These are phyloP conservation scores for Musa beccarii DNA, from an alignment of 176 grass and related monocot species.

Conservation along the genomic window DNA sequence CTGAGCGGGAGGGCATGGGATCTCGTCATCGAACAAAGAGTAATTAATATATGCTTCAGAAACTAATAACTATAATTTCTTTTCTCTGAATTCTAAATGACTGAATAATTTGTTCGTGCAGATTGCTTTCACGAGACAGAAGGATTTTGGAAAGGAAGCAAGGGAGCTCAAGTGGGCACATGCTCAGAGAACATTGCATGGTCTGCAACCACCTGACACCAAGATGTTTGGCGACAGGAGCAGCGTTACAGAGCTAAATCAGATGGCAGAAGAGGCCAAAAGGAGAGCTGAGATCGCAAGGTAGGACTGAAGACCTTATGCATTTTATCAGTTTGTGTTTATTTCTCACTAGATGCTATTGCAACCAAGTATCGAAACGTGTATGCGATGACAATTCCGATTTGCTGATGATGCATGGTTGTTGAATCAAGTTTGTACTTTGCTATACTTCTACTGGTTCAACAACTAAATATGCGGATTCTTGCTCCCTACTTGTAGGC, in stretches of 20 bases:
- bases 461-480: not conserved
- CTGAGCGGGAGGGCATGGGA: slow-evolving; percentile 76
- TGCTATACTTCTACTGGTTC: too few relatives aligned
- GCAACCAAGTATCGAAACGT: too few relatives aligned
- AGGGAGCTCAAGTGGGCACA: slow-evolving; percentile 82
- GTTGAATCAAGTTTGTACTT: not conserved
- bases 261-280: slow-evolving; percentile 64
- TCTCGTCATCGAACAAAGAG: slow-evolving; percentile 77
- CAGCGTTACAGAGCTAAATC: slow-evolving; percentile 50
- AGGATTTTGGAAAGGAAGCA: slow-evolving; percentile 69
- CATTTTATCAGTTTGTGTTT: not conserved
- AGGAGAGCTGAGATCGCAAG: slow-evolving; percentile 79
- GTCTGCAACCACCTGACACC: slow-evolving; percentile 41
- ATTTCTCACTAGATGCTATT: too few relatives aligned
- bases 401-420: not conserved
- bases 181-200: slow-evolving; percentile 72
- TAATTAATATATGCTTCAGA: slow-evolving; percentile 21
- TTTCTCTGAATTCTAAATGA: not conserved
- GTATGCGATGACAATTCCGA: too few relatives aligned
- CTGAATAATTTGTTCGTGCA: slow-evolving; percentile 12
- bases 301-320: slow-evolving; percentile 14
- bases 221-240: slow-evolving; percentile 43
- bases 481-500: slow-evolving; percentile 26
- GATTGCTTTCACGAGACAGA: slow-evolving; percentile 81
- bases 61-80: too few relatives aligned